Evolutionary conservation across 2,329 filamentous ascomycete species (phyloP).

Genomic region (Nigrospora sphaerica): DNA sequence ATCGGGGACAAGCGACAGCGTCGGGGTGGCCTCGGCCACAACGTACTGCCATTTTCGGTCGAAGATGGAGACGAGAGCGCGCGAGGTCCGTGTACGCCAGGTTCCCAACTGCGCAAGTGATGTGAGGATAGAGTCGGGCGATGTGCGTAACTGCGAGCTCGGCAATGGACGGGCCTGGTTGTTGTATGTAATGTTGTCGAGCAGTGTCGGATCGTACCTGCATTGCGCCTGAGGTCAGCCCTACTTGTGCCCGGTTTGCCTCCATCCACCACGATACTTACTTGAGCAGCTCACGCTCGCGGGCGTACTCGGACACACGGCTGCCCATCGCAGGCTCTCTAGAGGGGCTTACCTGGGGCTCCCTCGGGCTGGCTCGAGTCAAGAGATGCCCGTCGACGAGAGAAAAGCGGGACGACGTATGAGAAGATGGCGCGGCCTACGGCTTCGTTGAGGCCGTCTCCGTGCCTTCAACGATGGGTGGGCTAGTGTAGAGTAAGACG

Average conservation of each 20-base stretch:
- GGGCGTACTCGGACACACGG: not conserved
- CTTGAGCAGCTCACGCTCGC: not conserved
- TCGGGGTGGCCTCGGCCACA: conserved; percentile 41
- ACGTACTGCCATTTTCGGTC: conserved; percentile 39
- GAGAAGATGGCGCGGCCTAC: no score
- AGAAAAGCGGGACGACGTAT: no score
- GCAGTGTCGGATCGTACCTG: not conserved
- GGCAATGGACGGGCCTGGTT: not conserved
- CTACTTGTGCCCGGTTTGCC: not conserved
- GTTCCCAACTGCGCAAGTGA: conserved; percentile 42
- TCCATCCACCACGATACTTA: not conserved
- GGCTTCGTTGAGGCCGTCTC: no score
- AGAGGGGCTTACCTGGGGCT: no score
- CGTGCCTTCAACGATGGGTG: no score
- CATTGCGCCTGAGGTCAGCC: not conserved
- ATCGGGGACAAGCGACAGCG: conserved; percentile 28
- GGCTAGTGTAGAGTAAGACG: no score
- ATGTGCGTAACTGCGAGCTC: not conserved
- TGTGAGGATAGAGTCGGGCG: conserved; percentile 25
- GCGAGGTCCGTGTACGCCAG: conserved; percentile 29
- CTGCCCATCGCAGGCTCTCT: not conserved
- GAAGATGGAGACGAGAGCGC: conserved; percentile 44
- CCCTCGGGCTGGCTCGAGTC: no score
- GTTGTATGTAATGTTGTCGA: not conserved
- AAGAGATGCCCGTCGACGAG: no score